phyloP scores from a whole-genome alignment of 2,329 filamentous ascomycete species.

The Trichoderma atrobrunneum region DNA sequence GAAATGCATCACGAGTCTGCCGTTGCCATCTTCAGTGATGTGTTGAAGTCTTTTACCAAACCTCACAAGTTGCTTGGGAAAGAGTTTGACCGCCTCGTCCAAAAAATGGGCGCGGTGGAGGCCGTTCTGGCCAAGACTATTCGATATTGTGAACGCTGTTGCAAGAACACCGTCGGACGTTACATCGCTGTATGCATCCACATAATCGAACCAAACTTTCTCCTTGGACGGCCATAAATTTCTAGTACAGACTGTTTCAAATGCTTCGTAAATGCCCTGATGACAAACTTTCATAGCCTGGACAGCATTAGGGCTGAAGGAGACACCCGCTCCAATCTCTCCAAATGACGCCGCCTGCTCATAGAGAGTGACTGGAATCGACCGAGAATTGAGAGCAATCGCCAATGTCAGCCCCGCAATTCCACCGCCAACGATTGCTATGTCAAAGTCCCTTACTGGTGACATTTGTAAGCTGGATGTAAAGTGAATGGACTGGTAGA shows the following conservation, averaged over 20 bases:
- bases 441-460: conserved; percentile 22
- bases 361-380: conserved; percentile 45
- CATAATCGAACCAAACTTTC: background rate
- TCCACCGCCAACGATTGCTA: conserved; percentile 53
- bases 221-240: background rate
- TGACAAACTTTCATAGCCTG: conserved; percentile 30
- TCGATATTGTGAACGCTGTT: background rate
- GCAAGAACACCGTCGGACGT: background rate
- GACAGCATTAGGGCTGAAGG: conserved; percentile 40
- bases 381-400: conserved; percentile 43
- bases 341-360: conserved; percentile 43
- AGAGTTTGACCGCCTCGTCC: conserved; percentile 38
- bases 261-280: background rate
- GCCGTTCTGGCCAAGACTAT: background rate
- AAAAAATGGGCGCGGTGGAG: conserved; percentile 37
- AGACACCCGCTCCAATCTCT: conserved; percentile 51
- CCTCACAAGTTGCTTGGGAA: conserved; percentile 32
- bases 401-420: conserved; percentile 51
- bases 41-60: conserved; percentile 38
- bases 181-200: background rate
- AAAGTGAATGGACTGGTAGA: too few relatives aligned
- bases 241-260: background rate
- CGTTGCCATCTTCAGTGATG: conserved; percentile 27
- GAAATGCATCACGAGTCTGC: conserved; percentile 34
- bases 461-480: too few relatives aligned